Evolutionary conservation across 2,329 filamentous ascomycete species (phyloP), one percentile per base, ranked within the genome.

Genomic region (Beauveria pseudobassiana): DNA sequence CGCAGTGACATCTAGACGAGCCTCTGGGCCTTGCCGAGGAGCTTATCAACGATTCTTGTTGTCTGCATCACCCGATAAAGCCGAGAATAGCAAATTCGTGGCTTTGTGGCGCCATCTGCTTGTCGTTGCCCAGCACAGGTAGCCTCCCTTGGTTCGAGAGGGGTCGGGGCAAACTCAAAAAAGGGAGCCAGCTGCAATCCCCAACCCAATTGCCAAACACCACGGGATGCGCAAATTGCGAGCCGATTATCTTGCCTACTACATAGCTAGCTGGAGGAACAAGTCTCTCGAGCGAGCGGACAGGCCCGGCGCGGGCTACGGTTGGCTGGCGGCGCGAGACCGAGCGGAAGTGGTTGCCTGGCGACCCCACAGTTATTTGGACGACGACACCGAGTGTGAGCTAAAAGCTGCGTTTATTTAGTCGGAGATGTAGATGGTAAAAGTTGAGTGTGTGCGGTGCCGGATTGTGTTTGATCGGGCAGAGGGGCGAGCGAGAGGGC

Each of bases 161-260:
- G 57, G 57, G 38, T 52, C 10, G 57, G n/a, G 14, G 46, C 57
- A 59, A 59, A 59, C 48, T 52, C 56, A 30, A 51, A 57, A 50
- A 51, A 7, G 56, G 38, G 34, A 38, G 34, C 34, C 34, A 30
- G 54, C 54, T 28, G 22, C 20, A 34, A 8, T 38, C 5, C 34
- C 34, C n/a, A 14, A 40, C 28, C 12, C 20, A 2, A 26, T 20
- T 5, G 30, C 22, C 22, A 22, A 14, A 45, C 38, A 58, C 12
- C 34, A 22, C 30, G 30, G 30, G 56, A 59, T 20, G 38, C 5
- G 38, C 18, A 52, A 52, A 28, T 52, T 45, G 22, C 34, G 26
- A 43, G 34, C 34, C 9, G 38, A 22, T 30, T 30, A 40, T 43
- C 24, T 14, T 38, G 50, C 9, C 5, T 26, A 5, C 45, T 20